Base-by-base conservation (phyloP, 176 grass and related monocot genomes). In the Cenchrus americanus region DNA sequence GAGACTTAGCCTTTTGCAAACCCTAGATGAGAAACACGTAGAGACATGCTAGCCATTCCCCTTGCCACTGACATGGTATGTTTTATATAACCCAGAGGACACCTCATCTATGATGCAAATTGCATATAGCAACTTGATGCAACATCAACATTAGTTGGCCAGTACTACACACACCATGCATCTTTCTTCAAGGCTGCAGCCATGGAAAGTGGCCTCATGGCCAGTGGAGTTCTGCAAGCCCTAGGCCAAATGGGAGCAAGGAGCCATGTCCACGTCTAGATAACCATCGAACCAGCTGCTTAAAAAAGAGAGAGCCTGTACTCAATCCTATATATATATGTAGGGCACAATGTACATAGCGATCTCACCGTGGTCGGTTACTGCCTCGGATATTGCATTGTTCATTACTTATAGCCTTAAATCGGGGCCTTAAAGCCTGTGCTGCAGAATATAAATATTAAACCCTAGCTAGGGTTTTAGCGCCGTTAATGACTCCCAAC, bases 11-110 rank as follows among this genome's bases (percentile, higher is more conserved):
- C 79, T 78, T 90, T 50, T 62, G 80, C 30, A 87, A 90, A 57
- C 53, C 84, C 84, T 76, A 90, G 89, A 87, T 26, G 63, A 24
- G 63, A 23, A 80, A 80, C 89, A 87, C 80, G 80, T 83, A 74
- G 84, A 87, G 75, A 80, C 69, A 80, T 47, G 68, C 48, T 34
- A 47, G 77, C 77, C 77, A 44, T 86, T 24, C 69, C 24, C 24
- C 48, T 86, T 73, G 79, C 73, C 83, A 86, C 30, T 83, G 73
- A 43, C 73, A 60, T 58, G 59, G 59, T 66, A 26, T 79, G 41
- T 86, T 86, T 83, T 83, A 86, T 83, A 86, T 82, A 86, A 82
- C 66, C 48, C 63, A 14, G 47, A 52, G 66, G 84, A 83, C 88
- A 86, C 84, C 84, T 82, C 80, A 83, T 61, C 60, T 6, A 62